Base-by-base conservation (phyloP, 2,329 filamentous ascomycete genomes). In the Hymenoscyphus fructigenus region DNA sequence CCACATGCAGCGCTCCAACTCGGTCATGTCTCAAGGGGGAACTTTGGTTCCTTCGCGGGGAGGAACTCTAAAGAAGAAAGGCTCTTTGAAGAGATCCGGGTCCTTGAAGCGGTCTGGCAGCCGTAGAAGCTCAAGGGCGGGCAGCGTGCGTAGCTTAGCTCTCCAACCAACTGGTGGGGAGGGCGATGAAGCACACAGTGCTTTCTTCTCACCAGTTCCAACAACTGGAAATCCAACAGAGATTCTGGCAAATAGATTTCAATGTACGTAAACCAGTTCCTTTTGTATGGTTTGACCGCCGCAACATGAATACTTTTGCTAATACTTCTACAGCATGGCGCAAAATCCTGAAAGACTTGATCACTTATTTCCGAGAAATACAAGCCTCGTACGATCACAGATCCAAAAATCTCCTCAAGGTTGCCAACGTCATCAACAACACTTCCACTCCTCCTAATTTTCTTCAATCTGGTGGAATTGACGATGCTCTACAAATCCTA, bases 301-400 rank as follows among this genome's bases (percentile, higher is more conserved):
- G 14, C 5, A n/a, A 28, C 20, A 26, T 47, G 3, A 15, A 14
- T 3, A 61, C 7, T 28, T 23, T 28, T 34, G 15, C 62, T 9
- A 68, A 60, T 66, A 65, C 61, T 58, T 47, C 29, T 28, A 53
- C 61, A 96, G 93, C 91, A 60, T 99, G 95, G 95, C 88, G 95
- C 72, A 97, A 96, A 80, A 85, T 97, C 15, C 85, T 99, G 61
- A 98, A 98, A 77, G 93, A 97, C 70, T 83, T 98, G 56, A 97
- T 98, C 70, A 82, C 91, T 64, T 98, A 97, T 77, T 98, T 97
- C 76, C 89, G 92, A 72, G 95, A 98, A 76, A 88, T 98, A 57
- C 92, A 97, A 75, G 85, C 85, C 60, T 91, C 93, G 58, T 97
- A 97, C 77, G 94, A 99, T 74, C 85, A 89, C 63, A 88, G 91